Base-by-base conservation (phyloP, 116 monocot species). In the Papilionanthe hybrid region DNA sequence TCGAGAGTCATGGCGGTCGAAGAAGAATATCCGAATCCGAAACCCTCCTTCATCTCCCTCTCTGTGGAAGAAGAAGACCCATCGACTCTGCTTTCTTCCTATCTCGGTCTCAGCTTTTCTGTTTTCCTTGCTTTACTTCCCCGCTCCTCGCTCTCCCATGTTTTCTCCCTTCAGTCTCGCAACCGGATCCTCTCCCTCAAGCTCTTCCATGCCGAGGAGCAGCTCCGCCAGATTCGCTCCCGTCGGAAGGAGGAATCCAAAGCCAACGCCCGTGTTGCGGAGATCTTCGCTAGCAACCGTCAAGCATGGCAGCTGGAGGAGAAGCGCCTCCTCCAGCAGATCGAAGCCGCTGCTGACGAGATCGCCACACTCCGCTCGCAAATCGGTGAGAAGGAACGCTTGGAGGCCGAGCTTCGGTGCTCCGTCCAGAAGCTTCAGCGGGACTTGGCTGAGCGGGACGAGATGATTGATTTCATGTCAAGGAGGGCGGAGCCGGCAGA, bases 231-330 rank as follows among this genome's bases (percentile, higher is more conserved):
- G 80, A 78, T 98, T 66, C 81, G 87, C 0, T 85, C 90, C 22
- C 82, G 93, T 10, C 78, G 91, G 25, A 83, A 79, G 76, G 95
- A 99, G 80, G 99, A 95, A 81, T 87, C 87, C 47, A 88, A 88
- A 76, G 99, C 95, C 30, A 99, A 99, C 78, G 93, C 99, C 28
- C 90, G 95, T 7, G 95, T 94, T 10, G 95, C 87, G n/a, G 99
- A 99, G 90, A 95, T 99, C 84, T 95, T 98, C 83, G 93, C 98
- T 42, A 82, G 88, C 73, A 95, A 99, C 85, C 85, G 91, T 74
- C 87, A 81, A 80, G 85, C 80, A 37, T 95, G 99, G 99, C 91
- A 88, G 83, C 82, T 84, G 75, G 93, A 90, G 71, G 93, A 95
- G 88, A 71, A 71, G 77, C 84, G 95, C 23, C 89, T 99, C 48